phyloP scores from a whole-genome alignment of 306 rosid species.

The Sesbania bispinosa region DNA sequence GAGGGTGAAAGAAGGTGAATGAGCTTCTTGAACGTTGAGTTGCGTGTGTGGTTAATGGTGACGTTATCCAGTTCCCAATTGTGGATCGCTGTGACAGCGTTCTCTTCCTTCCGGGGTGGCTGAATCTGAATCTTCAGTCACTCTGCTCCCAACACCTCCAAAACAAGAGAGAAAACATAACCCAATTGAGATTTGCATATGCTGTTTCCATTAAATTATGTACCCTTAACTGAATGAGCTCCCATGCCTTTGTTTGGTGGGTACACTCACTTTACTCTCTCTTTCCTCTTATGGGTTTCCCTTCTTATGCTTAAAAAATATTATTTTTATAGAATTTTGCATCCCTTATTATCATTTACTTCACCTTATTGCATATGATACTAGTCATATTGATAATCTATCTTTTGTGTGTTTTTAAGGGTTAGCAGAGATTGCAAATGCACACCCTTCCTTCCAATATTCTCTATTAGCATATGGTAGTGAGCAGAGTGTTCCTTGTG shows the following conservation, averaged over 20 bases:
- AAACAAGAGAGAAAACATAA: too few relatives aligned
- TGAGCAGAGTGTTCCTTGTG: conserved; percentile 40
- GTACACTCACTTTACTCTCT: background rate
- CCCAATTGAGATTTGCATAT: background rate
- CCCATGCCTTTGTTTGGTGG: conserved; percentile 80
- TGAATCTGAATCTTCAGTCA: too few relatives aligned
- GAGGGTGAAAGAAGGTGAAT: too few relatives aligned
- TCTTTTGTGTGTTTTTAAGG: background rate
- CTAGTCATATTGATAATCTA: too few relatives aligned
- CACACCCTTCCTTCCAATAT: conserved; percentile 24
- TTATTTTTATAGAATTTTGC: background rate
- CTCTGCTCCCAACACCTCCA: too few relatives aligned
- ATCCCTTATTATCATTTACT: too few relatives aligned
- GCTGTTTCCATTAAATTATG: conserved; percentile 3
- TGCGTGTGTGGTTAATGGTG: too few relatives aligned
- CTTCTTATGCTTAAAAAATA: background rate
- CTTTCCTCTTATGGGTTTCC: background rate
- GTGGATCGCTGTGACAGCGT: too few relatives aligned
- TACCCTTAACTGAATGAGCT: conserved; percentile 89
- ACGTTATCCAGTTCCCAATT: too few relatives aligned
- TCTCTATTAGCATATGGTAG: conserved; percentile 20
- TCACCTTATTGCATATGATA: too few relatives aligned
- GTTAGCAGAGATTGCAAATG: conserved; percentile 59
- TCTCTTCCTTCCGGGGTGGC: too few relatives aligned
- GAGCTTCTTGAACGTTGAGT: too few relatives aligned